phyloP scores from a whole-genome alignment of 163 green algal species.

The Prototheca wickerhamii region DNA sequence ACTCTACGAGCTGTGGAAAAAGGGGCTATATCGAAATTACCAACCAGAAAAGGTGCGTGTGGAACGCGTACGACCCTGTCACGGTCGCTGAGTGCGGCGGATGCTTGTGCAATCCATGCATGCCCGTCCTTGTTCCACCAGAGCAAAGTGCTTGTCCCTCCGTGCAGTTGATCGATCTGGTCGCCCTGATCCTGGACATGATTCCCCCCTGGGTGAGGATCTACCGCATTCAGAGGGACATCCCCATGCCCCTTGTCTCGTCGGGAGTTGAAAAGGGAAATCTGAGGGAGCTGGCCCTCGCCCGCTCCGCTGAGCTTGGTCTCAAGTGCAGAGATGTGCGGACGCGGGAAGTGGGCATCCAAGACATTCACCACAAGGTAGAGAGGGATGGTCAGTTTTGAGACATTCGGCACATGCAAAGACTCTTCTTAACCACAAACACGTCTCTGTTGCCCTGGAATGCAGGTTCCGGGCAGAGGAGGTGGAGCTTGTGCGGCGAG shows the following conservation, averaged over 20 bases:
- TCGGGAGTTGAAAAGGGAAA: slow-evolving; percentile 72
- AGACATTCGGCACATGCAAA: no score
- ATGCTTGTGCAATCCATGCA: no score
- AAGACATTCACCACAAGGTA: slow-evolving; percentile 88
- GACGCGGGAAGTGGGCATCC: slow-evolving; percentile 90
- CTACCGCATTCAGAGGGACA: slow-evolving; percentile 93
- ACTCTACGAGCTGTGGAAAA: slow-evolving; percentile 98
- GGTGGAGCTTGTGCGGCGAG: slow-evolving; percentile 88
- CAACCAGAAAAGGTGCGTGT: slow-evolving; percentile 44
- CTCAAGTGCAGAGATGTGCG: slow-evolving; percentile 84
- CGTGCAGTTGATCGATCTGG: slow-evolving; percentile 77
- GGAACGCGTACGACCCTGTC: no score
- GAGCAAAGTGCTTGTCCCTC: slow-evolving; percentile 1
- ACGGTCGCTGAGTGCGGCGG: no score
- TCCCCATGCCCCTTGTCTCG: slow-evolving; percentile 93
- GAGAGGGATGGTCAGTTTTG: no score
- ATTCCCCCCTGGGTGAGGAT: slow-evolving; percentile 91
- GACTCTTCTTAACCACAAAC: neutral
- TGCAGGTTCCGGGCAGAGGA: slow-evolving; percentile 62
- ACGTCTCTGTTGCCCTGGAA: neutral
- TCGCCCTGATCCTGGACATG: slow-evolving; percentile 79
- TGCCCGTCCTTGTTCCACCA: neutral
- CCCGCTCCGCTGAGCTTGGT: slow-evolving; percentile 78
- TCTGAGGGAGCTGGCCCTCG: slow-evolving; percentile 88
- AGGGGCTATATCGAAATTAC: slow-evolving; percentile 89